phyloP scores from a whole-genome alignment of 2,329 filamentous ascomycete species.

The Trichophyton verrucosum region DNA sequence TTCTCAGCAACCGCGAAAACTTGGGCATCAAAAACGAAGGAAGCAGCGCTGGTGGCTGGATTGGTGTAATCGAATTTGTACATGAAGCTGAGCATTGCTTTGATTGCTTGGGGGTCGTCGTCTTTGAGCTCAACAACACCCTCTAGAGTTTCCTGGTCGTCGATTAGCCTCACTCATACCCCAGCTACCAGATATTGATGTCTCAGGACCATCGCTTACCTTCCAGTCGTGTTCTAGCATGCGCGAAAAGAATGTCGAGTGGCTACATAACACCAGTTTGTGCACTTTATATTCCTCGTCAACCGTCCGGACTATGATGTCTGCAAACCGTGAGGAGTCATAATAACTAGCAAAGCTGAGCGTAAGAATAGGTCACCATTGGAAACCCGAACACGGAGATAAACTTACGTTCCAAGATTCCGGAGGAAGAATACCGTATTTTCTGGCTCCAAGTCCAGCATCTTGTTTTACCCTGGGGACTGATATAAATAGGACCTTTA shows the following conservation, averaged over 20 bases:
- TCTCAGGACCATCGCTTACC: background rate
- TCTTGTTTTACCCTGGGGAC: too few species aligned
- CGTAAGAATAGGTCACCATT: background rate
- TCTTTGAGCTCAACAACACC: slow-evolving; percentile 13
- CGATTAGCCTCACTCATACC: background rate
- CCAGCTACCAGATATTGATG: too few species aligned
- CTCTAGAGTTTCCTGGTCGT: background rate
- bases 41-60: background rate
- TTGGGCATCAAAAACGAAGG: background rate
- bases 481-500: too few species aligned
- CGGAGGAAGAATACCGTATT: too few species aligned
- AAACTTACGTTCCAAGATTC: too few species aligned
- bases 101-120: slow-evolving; percentile 14
- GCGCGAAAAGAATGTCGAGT: background rate
- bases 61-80: slow-evolving; percentile 13
- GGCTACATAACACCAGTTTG: slow-evolving; percentile 6
- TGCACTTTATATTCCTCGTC: slow-evolving; percentile 7
- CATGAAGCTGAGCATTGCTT: slow-evolving; percentile 20
- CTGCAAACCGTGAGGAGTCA: background rate
- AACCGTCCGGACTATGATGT: background rate
- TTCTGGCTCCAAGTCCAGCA: too few species aligned
- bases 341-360: background rate
- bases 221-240: slow-evolving; percentile 8
- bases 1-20: background rate
- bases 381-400: background rate